Conservation (phyloP, 129 eudicot genomes). For the Escallonia rubra region DNA sequence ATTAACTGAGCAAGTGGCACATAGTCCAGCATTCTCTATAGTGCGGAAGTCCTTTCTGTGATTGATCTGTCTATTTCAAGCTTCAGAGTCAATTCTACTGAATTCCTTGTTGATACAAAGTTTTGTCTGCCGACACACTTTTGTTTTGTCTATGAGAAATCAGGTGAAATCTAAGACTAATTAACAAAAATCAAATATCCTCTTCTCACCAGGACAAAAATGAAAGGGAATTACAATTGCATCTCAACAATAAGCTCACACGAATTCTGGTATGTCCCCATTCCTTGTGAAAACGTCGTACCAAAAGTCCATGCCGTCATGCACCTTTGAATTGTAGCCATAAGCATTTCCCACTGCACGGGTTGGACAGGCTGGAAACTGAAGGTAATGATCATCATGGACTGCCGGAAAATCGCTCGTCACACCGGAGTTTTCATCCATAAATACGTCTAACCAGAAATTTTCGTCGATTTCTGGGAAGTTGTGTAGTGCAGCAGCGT, state of each 20-base stretch:
- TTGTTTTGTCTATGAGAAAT: not conserved
- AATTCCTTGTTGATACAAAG: not conserved
- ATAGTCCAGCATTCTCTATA: too few species aligned
- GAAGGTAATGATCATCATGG: slow-evolving; percentile 19
- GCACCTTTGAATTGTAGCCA: slow-evolving; percentile 19
- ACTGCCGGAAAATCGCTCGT: slow-evolving; percentile 18
- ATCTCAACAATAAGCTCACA: slow-evolving; percentile 1
- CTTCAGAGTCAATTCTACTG: not conserved
- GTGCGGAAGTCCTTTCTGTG: too few species aligned
- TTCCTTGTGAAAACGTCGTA: slow-evolving; percentile 38
- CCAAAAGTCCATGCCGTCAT: slow-evolving; percentile 58
- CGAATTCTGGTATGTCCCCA: slow-evolving; percentile 28
- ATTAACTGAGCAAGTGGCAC: too few species aligned
- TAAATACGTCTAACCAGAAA: slow-evolving; percentile 48
- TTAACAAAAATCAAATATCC: not conserved
- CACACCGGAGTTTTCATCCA: slow-evolving; percentile 17
- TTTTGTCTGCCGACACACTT: not conserved
- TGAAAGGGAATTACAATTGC: not conserved
- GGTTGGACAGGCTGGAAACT: slow-evolving; percentile 1
- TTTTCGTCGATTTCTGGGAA: slow-evolving; percentile 28
- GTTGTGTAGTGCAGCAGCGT: not conserved
- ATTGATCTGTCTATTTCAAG: too few species aligned
- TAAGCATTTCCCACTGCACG: slow-evolving; percentile 11
- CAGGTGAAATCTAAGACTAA: not conserved
- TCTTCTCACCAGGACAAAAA: not conserved